These are phyloP conservation scores for Ustilago sp. DNA, from an alignment of 1,284 basidiomycete genomes.

Conservation along the genomic window DNA sequence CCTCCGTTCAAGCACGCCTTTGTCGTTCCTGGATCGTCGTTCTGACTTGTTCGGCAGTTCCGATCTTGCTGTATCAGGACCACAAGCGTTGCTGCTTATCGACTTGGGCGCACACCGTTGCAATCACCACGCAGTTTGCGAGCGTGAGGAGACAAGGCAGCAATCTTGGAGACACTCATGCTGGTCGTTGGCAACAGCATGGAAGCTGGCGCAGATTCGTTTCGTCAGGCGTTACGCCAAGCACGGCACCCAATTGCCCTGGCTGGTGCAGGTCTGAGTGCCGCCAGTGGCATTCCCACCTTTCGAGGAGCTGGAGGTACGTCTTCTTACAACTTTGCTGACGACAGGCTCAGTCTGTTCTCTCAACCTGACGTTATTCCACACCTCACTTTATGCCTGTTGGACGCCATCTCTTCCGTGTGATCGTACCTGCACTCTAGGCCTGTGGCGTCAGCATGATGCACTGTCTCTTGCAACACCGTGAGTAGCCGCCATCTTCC, in stretches of 20 bases:
- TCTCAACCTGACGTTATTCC: not conserved
- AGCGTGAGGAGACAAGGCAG: conserved; percentile 1
- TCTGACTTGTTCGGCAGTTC: not conserved
- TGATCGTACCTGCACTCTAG: conserved; percentile 5
- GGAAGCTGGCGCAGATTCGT: conserved; percentile 46
- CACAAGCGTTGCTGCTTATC: not conserved
- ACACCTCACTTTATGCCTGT: not conserved
- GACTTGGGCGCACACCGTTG: not conserved
- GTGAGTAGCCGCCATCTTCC: conserved; percentile 23
- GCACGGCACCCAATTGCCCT: conserved; percentile 74
- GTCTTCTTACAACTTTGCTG: not conserved
- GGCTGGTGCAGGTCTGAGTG: conserved; percentile 76
- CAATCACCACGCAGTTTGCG: not conserved
- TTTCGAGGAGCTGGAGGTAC: conserved; percentile 75
- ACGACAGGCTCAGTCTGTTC: no score
- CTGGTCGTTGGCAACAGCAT: conserved; percentile 18
- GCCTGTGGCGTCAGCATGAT: conserved; percentile 76
- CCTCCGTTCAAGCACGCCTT: not conserved
- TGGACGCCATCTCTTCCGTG: not conserved
- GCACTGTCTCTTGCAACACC: conserved; percentile 75
- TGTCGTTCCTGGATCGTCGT: not conserved
- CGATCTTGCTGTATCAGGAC: not conserved
- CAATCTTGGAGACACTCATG: conserved; percentile 9
- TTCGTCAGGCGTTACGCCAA: conserved; percentile 65
- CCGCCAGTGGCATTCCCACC: conserved; percentile 74